A percentile compares a stretch with the other conserved stretches of the same genome.
Conservation (phyloP, 768 basidiomycete species). For the Kwoniella dejecticola region DNA sequence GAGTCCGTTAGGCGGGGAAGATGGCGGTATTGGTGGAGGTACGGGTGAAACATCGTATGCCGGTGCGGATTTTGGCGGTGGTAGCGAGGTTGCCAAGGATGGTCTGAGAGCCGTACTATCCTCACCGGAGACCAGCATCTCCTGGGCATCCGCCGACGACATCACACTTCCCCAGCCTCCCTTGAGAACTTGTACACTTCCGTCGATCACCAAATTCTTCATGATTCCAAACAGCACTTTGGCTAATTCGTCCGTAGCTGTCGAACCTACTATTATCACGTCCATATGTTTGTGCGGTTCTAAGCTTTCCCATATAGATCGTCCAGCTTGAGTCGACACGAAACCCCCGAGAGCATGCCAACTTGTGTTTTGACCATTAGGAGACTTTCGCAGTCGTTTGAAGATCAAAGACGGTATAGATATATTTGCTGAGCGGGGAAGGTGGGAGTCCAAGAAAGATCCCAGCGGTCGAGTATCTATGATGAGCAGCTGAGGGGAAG, state of each 20-base stretch:
- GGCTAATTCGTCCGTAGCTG: conserved; percentile 31
- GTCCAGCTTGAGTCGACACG: conserved; percentile 76
- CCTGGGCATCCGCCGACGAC: conserved; percentile 1
- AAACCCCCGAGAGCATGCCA: conserved; percentile 74
- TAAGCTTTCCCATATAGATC: conserved; percentile 73
- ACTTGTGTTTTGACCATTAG: conserved; percentile 51
- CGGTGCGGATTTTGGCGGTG: conserved; percentile 67
- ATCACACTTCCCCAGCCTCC: conserved; percentile 45
- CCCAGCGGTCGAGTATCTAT: conserved; percentile 78
- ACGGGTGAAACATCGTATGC: conserved; percentile 24
- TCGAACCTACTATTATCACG: conserved; percentile 35
- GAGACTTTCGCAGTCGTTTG: conserved; percentile 73
- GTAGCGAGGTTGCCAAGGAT: conserved; percentile 49
- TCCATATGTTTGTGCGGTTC: conserved; percentile 62
- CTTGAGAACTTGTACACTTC: conserved; percentile 26
- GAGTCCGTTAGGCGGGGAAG: conserved; percentile 12
- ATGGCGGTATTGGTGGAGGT: conserved; percentile 30
- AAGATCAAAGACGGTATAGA: conserved; percentile 88
- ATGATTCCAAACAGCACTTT: conserved; percentile 26
- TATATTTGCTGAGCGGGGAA: conserved; percentile 75
- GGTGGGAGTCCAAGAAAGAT: conserved; percentile 66
- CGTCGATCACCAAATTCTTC: conserved; percentile 11
- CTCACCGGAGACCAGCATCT: conserved; percentile 24
- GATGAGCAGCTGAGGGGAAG: conserved; percentile 60
- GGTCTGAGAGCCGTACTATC: not conserved